Evolutionary conservation across 108 stramenopile species (phyloP).

Genomic region (Cyclotella distinguenda): DNA sequence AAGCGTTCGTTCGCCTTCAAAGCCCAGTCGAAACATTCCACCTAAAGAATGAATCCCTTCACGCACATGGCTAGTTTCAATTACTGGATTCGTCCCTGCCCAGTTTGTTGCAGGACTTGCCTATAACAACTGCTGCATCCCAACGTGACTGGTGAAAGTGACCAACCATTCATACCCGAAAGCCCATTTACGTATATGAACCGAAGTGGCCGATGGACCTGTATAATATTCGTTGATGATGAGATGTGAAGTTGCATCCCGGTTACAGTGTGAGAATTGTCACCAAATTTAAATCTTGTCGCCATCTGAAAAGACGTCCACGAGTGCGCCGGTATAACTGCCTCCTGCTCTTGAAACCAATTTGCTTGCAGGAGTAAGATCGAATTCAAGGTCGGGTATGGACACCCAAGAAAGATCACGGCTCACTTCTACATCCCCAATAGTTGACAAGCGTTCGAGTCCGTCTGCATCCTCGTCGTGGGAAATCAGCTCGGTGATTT

Average conservation of each 20-base stretch:
- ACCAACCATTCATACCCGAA: slow-evolving; percentile 81
- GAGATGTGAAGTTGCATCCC: slow-evolving; percentile 33
- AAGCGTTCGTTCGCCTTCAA: slow-evolving; percentile 56
- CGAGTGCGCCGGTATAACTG: slow-evolving; percentile 12
- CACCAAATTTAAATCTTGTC: slow-evolving; percentile 47
- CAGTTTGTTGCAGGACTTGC: slow-evolving; percentile 65
- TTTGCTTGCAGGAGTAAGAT: slow-evolving; percentile 38
- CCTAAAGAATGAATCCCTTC: slow-evolving; percentile 69
- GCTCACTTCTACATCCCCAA: slow-evolving; percentile 73
- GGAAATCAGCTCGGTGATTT: slow-evolving; percentile 71
- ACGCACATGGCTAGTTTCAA: slow-evolving; percentile 48
- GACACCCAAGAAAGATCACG: slow-evolving; percentile 60
- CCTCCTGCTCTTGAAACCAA: slow-evolving; percentile 23
- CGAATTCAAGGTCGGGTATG: slow-evolving; percentile 49
- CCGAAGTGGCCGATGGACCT: slow-evolving; percentile 39
- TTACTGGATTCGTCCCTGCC: slow-evolving; percentile 73
- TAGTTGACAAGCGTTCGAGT: slow-evolving; percentile 58
- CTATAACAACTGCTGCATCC: slow-evolving; percentile 61
- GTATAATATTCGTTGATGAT: slow-evolving; percentile 16
- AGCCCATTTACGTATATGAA: slow-evolving; percentile 66
- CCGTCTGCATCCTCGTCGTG: slow-evolving; percentile 77
- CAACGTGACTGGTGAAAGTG: slow-evolving; percentile 71
- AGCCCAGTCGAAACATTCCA: slow-evolving; percentile 71
- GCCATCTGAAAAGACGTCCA: slow-evolving; percentile 25
- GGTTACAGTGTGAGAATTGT: slow-evolving; percentile 28